Evolutionary conservation across 1,284 basidiomycete species (phyloP), one percentile per base, ranked within the genome.

Genomic region (Sporisorium scitamineum): DNA sequence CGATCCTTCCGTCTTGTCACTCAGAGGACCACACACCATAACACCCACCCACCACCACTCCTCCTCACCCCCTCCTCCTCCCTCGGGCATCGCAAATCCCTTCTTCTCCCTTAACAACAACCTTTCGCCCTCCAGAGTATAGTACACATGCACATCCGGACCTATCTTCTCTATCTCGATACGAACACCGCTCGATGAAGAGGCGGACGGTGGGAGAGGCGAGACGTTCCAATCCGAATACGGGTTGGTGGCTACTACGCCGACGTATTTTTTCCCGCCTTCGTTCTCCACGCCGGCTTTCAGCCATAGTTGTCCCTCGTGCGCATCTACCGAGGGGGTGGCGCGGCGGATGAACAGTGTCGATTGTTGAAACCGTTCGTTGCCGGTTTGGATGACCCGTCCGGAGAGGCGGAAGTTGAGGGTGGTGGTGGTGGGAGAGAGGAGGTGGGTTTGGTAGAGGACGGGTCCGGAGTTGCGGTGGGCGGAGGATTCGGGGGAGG

Each of bases 181-280:
- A 10, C 32, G 37, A 1, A 73, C 70, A n/a, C n/a, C n/a, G 22
- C 16, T 45, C 2, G 29, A 22, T 0, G 50, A 57, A 6, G 34
- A 37, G 0, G n/a, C n/a, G n/a, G 20, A 5, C 2, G 47, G 22
- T 4, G 64, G 53, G 8, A 60, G 45, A 1, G 70, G 70, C 1
- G 65, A 55, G 37, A 73, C 61, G 51, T 67, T 68, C 70, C 70
- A 73, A 18, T 73, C 70, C 22, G 70, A 68, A n/a, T 56, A 73
- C 2, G 70, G 70, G 26, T 61, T 64, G 6, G 60, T 63, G 3
- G 61, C 65, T 2, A 73, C 70, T 1, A 67, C 70, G 18, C 70
- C 70, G 20, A 73, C 65, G n/a, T 68, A 73, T 20, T 73, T 59
- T 2, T 57, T 14, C 0, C 61, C 70, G 11, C 59, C 61, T 37